These are phyloP conservation scores for Blastomyces emzantsi DNA, from an alignment of 2,329 filamentous ascomycete species.

Conservation along the genomic window DNA sequence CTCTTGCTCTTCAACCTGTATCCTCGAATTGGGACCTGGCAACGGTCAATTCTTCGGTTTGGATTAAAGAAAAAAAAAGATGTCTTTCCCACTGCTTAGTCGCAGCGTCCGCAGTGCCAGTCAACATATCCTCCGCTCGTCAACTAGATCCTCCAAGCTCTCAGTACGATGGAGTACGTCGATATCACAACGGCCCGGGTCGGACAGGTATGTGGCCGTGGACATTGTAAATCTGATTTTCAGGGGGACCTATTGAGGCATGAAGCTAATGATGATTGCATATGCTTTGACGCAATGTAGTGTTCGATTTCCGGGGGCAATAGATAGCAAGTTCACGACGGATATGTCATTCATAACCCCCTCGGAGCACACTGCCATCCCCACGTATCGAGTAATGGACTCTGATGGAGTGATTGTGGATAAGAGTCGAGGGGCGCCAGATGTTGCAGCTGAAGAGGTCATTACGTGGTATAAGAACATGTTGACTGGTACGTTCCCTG, in stretches of 20 bases:
- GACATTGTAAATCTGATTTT: background rate
- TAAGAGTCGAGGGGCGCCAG: slow-evolving; percentile 53
- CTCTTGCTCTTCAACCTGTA: background rate
- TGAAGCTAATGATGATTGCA: slow-evolving; percentile 10
- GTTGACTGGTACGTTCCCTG: slow-evolving; percentile 43
- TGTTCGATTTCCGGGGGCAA: slow-evolving; percentile 76
- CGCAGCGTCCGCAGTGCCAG: slow-evolving; percentile 14
- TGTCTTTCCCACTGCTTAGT: slow-evolving; percentile 17
- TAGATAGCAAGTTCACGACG: slow-evolving; percentile 87
- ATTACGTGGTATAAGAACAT: slow-evolving; percentile 55
- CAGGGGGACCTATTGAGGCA: background rate
- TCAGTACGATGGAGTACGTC: slow-evolving; percentile 43
- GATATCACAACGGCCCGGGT: slow-evolving; percentile 50
- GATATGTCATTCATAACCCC: slow-evolving; percentile 69
- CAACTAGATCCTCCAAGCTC: slow-evolving; percentile 10
- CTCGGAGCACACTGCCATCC: slow-evolving; percentile 62
- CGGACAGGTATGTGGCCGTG: slow-evolving; percentile 45
- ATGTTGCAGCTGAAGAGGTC: slow-evolving; percentile 57
- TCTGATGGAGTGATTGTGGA: slow-evolving; percentile 81
- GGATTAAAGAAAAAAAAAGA: slow-evolving; percentile 12
- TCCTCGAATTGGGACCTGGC: background rate
- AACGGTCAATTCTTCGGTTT: slow-evolving; percentile 2
- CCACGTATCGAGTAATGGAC: slow-evolving; percentile 86
- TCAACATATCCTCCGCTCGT: slow-evolving; percentile 7
- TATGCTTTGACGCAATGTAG: slow-evolving; percentile 27